These are phyloP conservation scores for Phascolomyces articulosus DNA, from an alignment of 371 early-diverging fungal species.

Conservation along the genomic window DNA sequence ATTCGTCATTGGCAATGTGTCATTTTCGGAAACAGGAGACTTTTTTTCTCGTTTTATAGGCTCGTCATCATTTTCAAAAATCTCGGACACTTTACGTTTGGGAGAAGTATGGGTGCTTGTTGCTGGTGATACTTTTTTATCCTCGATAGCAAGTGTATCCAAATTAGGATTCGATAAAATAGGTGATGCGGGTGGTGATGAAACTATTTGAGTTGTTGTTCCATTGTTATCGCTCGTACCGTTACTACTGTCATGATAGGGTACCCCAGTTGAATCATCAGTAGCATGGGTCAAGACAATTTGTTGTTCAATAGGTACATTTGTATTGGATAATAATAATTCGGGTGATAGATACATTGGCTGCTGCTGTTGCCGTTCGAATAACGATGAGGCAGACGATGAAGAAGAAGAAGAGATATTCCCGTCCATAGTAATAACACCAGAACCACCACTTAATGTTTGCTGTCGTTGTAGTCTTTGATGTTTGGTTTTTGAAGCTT, in stretches of 20 bases:
- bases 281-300: not conserved
- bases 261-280: no score
- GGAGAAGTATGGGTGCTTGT: not conserved
- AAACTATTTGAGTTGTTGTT: not conserved
- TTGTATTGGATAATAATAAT: not conserved
- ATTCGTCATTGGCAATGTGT: not conserved
- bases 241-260: no score
- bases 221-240: not conserved
- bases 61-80: not conserved
- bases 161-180: no score
- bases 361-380: not conserved
- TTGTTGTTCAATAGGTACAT: not conserved
- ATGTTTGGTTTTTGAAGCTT: constrained; percentile 18
- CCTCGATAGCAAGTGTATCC: not conserved
- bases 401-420: not conserved
- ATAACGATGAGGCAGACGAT: not conserved
- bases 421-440: not conserved
- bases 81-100: not conserved
- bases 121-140: not conserved
- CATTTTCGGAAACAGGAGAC: not conserved
- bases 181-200: not conserved
- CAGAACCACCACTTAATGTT: not conserved
- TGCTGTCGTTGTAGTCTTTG: constrained; percentile 3
- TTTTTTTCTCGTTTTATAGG: not conserved
- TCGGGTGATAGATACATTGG: constrained; percentile 3